Base-by-base conservation (phyloP, 1,139 yeast species). In the Diutina siamensis region DNA sequence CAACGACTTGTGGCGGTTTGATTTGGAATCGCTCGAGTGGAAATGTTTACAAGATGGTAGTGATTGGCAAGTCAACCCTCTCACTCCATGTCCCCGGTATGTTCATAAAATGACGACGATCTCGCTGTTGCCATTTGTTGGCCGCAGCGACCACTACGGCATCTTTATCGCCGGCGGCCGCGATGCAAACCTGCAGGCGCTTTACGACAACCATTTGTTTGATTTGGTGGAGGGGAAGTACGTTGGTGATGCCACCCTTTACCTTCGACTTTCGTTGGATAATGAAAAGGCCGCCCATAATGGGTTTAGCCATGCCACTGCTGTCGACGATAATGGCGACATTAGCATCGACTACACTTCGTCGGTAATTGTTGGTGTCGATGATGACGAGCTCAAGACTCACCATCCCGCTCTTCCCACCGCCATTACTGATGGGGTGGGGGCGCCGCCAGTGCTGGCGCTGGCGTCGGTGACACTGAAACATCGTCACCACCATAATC, bases 1-100 rank as follows among this genome's bases (percentile, higher is more conserved):
- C 17, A 80, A 80, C 53, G 92, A 83, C 52, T 59, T 81, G 20
- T 83, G 92, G 89, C 72, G 71, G 51, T 76, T 80, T 51, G 72
- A 80, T 56, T 59, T 79, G 42, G 71, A 67, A 38, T 59, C 69
- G 2, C 65, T 65, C 45, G 57, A 58, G 18, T 82, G 89, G 88
- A 58, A 56, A 1, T 66, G 75, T 45, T 58, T 78, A 3, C 71
- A 71, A 48, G 71, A 65, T 48, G 22, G 48, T 48, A 1, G 57
- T 65, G 31, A 25, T 9, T 38, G 42, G 42, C 19, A 38, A 15
- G 22, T 20, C 17, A 15, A 38, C 17, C 42, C 42, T 8, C 32
- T 38, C 33, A 38, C 17, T 9, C 44, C 57, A 63, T 1, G 60
- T 59, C 71, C 72, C 1, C 64, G 87, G 45, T 81, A 61, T 55